Base-by-base conservation (phyloP, 1,284 basidiomycete genomes). In the Rhodotorula sp. region DNA sequence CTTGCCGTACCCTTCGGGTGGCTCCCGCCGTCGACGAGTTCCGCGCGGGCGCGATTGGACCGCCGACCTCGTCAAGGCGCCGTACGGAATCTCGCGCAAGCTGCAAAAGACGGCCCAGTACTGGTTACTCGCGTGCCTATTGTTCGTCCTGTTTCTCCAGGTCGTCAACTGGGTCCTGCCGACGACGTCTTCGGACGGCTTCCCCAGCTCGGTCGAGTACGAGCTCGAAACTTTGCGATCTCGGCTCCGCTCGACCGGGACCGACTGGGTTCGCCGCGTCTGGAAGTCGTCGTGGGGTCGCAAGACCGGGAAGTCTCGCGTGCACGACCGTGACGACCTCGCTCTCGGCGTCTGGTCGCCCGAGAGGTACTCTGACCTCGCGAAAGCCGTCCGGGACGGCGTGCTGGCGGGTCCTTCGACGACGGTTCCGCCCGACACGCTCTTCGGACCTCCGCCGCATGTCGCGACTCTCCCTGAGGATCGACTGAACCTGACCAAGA, bases 51-150 rank as follows among this genome's bases (percentile, higher is more conserved):
- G 15, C 26, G 53, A 54, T 26, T 51, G 49, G 53, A 29, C 53
- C n/a, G 14, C 18, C 53, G 53, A 54, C 12, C 26, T 17, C 12
- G 17, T 26, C 53, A 29, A 29, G 24, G 33, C n/a, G 42, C 18
- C 24, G 24, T 51, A 15, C 20, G 48, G 33, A 4, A 29, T 49
- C 14, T 63, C 67, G 30, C 62, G 67, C 14, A 48, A 58, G 24
- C 61, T 68, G 62, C 33, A 46, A 26, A 63, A 63, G 22, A 20
- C 63, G 18, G 7, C 54, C 4, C 57, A 58, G 20, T 30, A 64
- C 33, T 68, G 67, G 67, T 8, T 56, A 22, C 14, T 68, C 67
- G 67, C 62, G 24, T 10, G 64, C 24, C 44, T 53, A 51, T 51
- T 68, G 17, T 64, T 48, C 62, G 8, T 56, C 49, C n/a, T 60